phyloP scores from a whole-genome alignment of 176 grass and related monocot genomes.

The Poa annua region DNA sequence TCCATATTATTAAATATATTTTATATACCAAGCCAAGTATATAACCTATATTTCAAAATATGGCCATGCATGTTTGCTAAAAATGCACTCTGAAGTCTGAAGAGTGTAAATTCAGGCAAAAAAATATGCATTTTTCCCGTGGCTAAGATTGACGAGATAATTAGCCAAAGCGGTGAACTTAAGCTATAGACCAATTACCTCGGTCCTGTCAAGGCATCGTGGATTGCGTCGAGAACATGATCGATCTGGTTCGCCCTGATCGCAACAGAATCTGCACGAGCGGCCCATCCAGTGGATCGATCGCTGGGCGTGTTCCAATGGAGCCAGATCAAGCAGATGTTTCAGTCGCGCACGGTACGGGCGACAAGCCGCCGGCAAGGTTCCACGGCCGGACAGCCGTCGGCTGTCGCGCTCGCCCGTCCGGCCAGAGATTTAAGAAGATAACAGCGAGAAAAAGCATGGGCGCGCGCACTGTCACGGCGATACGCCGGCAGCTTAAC shows the following conservation, averaged over 20 bases:
- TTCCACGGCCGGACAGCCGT: neutral
- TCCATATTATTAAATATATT: too few relatives aligned
- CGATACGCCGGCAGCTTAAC: neutral
- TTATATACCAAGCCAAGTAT: too few relatives aligned
- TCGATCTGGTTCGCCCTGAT: neutral
- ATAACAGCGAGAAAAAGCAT: too few relatives aligned
- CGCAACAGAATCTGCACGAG: slow-evolving; percentile 13
- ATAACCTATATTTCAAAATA: neutral
- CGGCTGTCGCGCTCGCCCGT: slow-evolving; percentile 15
- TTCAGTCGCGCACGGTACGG: neutral
- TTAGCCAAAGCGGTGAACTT: neutral
- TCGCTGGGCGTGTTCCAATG: neutral
- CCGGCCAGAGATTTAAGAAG: neutral
- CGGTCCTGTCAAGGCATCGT: neutral
- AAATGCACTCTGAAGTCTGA: neutral
- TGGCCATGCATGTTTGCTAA: neutral
- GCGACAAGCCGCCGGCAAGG: neutral
- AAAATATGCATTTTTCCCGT: neutral
- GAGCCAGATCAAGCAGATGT: neutral
- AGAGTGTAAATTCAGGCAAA: neutral
- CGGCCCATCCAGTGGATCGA: neutral
- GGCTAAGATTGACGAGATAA: neutral
- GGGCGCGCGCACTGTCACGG: neutral
- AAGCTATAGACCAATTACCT: slow-evolving; percentile 11
- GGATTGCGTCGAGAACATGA: neutral